Conservation (phyloP, 2,329 filamentous ascomycete genomes). For the Plenodomus biglobosus region DNA sequence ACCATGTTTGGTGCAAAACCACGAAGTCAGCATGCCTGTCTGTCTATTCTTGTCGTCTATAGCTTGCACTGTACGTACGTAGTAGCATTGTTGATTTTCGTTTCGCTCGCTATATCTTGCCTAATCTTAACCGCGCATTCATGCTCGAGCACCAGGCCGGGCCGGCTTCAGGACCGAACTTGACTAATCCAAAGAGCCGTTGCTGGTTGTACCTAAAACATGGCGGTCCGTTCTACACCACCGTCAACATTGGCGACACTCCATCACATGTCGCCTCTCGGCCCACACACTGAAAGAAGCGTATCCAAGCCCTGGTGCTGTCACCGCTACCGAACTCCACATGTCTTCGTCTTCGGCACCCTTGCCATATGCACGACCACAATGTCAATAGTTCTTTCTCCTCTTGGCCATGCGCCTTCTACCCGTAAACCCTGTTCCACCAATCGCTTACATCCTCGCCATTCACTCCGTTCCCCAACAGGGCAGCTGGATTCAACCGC, state of each 20-base stretch:
- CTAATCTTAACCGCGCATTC: not conserved
- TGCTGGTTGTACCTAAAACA: too few species aligned
- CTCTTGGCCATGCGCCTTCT: slow-evolving; percentile 8
- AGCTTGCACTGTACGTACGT: not conserved
- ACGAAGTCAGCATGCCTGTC: not conserved
- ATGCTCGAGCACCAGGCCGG: not conserved
- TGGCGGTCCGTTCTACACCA: slow-evolving; percentile 5
- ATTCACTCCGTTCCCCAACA: slow-evolving; percentile 22
- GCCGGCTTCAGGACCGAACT: not conserved
- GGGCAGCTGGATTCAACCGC: slow-evolving; percentile 7
- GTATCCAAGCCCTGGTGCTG: slow-evolving; percentile 1
- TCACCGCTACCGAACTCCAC: slow-evolving; percentile 1
- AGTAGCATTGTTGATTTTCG: not conserved
- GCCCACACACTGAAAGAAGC: slow-evolving; percentile 7
- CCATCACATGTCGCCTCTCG: slow-evolving; percentile 16
- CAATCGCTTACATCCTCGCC: slow-evolving; percentile 10
- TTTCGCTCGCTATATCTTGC: not conserved
- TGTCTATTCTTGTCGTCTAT: not conserved
- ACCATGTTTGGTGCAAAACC: not conserved
- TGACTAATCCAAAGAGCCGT: slow-evolving; percentile 1
- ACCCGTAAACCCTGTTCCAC: slow-evolving; percentile 20
- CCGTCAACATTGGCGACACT: slow-evolving; percentile 3
- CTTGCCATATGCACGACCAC: slow-evolving; percentile 18
- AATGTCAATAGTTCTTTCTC: slow-evolving; percentile 2
- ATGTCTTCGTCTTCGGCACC: not conserved